A percentile compares a stretch with the other conserved stretches of the same genome.
Conservation (phyloP, 2,329 filamentous ascomycete species). For the Aspergillus sp. region DNA sequence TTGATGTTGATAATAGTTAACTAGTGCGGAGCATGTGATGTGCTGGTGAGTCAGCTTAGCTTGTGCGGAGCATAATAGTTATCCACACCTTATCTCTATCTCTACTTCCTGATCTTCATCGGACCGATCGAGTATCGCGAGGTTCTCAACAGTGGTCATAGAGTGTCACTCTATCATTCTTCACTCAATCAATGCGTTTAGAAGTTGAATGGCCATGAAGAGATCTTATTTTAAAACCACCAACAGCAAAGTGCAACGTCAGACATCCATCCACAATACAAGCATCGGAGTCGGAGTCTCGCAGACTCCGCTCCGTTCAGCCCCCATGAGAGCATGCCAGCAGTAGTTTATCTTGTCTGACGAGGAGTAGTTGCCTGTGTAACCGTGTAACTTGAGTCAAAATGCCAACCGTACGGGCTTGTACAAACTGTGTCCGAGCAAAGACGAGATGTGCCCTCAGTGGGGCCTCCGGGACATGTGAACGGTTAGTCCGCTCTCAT, state of each 20-base stretch:
- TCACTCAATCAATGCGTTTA: no score
- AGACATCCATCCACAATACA: no score
- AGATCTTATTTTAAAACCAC: no score
- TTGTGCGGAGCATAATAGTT: background rate
- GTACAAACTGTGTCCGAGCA: conserved; percentile 7
- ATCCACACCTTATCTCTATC: no score
- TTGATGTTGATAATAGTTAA: background rate
- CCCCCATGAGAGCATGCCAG: background rate
- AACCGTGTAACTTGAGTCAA: background rate
- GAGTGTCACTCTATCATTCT: no score
- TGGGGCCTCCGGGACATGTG: background rate
- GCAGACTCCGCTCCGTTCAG: background rate
- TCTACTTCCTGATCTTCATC: no score
- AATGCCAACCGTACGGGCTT: background rate
- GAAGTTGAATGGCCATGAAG: no score
- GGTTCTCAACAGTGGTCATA: no score
- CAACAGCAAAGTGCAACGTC: no score
- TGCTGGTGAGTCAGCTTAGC: background rate
- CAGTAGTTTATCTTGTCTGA: background rate
- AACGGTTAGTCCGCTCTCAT: background rate
- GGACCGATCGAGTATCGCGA: no score
- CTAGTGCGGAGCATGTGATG: background rate
- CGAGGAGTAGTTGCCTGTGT: no score
- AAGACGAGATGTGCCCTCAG: background rate
- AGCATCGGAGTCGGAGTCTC: background rate